Base-by-base conservation (phyloP, 176 grass and related monocot species). In the Aegilops longissima region DNA sequence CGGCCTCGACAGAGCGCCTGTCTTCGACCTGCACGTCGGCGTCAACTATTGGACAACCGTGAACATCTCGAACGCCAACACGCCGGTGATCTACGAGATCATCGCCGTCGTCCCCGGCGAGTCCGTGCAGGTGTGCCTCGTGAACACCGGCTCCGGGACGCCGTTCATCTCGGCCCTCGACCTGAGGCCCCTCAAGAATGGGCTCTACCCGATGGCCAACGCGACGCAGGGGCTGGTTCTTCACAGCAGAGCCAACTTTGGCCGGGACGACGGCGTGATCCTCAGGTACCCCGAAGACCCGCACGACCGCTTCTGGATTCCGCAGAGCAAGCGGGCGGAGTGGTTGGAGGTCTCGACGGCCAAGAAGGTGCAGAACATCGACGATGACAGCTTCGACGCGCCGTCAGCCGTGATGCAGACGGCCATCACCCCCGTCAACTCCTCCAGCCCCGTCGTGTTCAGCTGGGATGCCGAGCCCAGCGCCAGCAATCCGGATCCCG, bases 131-230 rank as follows among this genome's bases (percentile, higher is more conserved):
- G 69, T 96, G 2, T 96, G 94, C 65, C 67, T 96, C 27, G 78
- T 92, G n/a, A 88, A 92, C 77, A 96, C 77, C 5, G 85, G 89
- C 45, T 3, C 31, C 13, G 92, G 95, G 18, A 93, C 88, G 14
- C 95, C 92, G 6, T 97, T 97, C 72, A 82, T 97, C 44, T 94
- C 95, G 4, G 17, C 54, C 5, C 77, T 97, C 42, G 85, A 90
- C 36, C 34, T 93, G 10, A 84, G 94, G 87, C 91, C 91, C 1
- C 51, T 96, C 16, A 83, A 86, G 79, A 71, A 44, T n/a, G 14
- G 0, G 13, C 70, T 90, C 5, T 93, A 90, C 33, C 69, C 65
- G 3, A 66, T 51, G 2, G 78, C 4, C 7, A 88, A 83, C 65
- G 76, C 40, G 12, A 81, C 69, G 12, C 87, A 84, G 63, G 80